phyloP scores from a whole-genome alignment of 2,329 filamentous ascomycete genomes.

The Neonectria punicea region DNA sequence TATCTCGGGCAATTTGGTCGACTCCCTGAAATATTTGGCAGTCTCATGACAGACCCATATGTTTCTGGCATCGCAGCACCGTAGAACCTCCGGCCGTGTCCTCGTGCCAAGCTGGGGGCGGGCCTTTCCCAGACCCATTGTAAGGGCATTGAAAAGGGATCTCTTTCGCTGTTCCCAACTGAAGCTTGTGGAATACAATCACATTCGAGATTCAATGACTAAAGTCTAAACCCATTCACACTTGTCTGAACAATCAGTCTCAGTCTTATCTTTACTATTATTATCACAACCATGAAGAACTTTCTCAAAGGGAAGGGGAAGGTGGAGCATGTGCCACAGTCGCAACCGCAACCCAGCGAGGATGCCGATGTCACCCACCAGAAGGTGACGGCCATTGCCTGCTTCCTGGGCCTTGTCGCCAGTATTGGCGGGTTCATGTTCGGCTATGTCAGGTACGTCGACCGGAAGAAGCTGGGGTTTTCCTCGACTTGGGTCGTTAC shows the following conservation, averaged over 20 bases:
- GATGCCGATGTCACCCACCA: slow-evolving; percentile 32
- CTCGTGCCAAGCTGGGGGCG: slow-evolving; percentile 9
- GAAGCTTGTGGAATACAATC: neutral
- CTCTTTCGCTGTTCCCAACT: neutral
- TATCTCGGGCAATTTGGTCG: slow-evolving; percentile 4
- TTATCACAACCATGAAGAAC: slow-evolving; percentile 15
- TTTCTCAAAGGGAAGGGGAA: slow-evolving; percentile 29
- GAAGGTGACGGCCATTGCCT: slow-evolving; percentile 54
- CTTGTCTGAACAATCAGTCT: neutral
- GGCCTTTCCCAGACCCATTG: neutral
- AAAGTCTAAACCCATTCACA: neutral
- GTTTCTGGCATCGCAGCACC: slow-evolving; percentile 12
- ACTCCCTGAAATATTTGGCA: slow-evolving; percentile 4
- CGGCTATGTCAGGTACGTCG: slow-evolving; percentile 63
- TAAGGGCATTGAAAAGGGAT: neutral
- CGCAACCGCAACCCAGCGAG: slow-evolving; percentile 11
- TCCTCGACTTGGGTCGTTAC: neutral
- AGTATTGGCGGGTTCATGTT: slow-evolving; percentile 69
- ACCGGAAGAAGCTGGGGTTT: no score
- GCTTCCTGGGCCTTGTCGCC: slow-evolving; percentile 61
- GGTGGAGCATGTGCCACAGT: slow-evolving; percentile 26
- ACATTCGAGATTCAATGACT: neutral
- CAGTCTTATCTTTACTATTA: slow-evolving; percentile 8
- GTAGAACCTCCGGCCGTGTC: slow-evolving; percentile 4
- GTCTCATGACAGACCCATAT: slow-evolving; percentile 26